Evolutionary conservation across 1,284 basidiomycete genomes (phyloP), one percentile per base, ranked within the genome.

Genomic region (Sporisorium sorghi): DNA sequence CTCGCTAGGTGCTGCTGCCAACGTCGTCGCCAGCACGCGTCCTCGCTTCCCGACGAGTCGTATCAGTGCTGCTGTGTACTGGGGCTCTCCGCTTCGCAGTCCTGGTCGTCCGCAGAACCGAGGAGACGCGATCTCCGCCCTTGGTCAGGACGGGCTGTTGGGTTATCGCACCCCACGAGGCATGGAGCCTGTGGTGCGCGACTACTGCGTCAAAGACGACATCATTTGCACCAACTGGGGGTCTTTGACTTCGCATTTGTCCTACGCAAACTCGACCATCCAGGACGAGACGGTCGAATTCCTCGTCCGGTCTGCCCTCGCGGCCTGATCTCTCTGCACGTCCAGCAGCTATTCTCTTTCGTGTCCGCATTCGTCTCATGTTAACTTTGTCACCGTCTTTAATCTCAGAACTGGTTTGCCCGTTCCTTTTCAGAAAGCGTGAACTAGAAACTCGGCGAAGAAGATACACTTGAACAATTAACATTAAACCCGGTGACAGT

Each of bases 141-240:
- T 65, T 33, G 62, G 62, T 17, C 62, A 65, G 24, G 33, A 49
- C 37, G 62, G 15, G 9, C 15, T 65, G 9, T 35, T 65, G 5
- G 62, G 62, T 9, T 65, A 65, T 30, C 55, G 62, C 17, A 65
- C 62, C 17, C 62, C 62, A 0, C 55, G 62, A n/a, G 62, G 62
- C n/a, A 33, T 65, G 28, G 40, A 65, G 56, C 50, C 55, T 11
- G 30, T 24, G 6, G 62, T 65, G 7, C 50, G 62, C 19, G 62
- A 65, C 46, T 65, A 58, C 39, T 65, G 62, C 30, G 28, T 54
- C 15, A 24, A 15, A 3, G 39, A 37, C 7, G 62, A 65, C 21
- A 43, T 65, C 30, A 65, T 65, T 30, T 65, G 62, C 39, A 54
- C 55, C 3, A 24, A 23, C 5, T 65, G 19, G 12, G 62, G 62